Conservation (phyloP, 2,329 filamentous ascomycete species). For the Beauveria australis region DNA sequence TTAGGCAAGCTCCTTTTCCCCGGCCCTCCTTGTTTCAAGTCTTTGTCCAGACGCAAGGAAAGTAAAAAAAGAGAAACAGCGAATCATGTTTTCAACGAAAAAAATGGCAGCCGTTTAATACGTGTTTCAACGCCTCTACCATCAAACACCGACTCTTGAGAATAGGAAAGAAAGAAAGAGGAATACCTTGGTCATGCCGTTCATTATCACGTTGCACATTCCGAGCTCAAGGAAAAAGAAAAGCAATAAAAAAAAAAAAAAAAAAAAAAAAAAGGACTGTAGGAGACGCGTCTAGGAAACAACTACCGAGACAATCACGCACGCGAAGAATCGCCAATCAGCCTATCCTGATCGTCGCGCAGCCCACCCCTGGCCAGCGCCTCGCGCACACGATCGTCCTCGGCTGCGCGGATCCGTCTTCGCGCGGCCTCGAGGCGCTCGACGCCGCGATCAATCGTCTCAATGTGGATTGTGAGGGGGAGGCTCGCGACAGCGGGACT, state of each 20-base stretch:
- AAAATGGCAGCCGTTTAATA: not conserved
- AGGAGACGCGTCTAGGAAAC: not conserved
- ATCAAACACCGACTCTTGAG: not conserved
- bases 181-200: not conserved
- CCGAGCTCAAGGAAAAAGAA: not conserved
- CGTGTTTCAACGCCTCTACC: not conserved
- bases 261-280: not conserved
- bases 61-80: not conserved
- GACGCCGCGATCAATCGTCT: conserved; percentile 64
- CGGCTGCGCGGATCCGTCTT: conserved; percentile 47
- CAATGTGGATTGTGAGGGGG: conserved; percentile 65
- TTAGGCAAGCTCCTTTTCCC: not conserved
- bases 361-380: conserved; percentile 38
- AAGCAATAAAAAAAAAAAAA: no score
- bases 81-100: not conserved
- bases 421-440: conserved; percentile 62
- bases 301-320: not conserved
- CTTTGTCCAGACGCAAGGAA: not conserved
- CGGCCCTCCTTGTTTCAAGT: no score
- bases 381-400: conserved; percentile 49
- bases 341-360: conserved; percentile 28
- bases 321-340: conserved; percentile 30
- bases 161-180: not conserved
- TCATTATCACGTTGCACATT: not conserved
- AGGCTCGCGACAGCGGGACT: conserved; percentile 27